These are phyloP conservation scores for Pythium phragmitis DNA, from an alignment of 352 stramenopile genomes.

Conservation along the genomic window DNA sequence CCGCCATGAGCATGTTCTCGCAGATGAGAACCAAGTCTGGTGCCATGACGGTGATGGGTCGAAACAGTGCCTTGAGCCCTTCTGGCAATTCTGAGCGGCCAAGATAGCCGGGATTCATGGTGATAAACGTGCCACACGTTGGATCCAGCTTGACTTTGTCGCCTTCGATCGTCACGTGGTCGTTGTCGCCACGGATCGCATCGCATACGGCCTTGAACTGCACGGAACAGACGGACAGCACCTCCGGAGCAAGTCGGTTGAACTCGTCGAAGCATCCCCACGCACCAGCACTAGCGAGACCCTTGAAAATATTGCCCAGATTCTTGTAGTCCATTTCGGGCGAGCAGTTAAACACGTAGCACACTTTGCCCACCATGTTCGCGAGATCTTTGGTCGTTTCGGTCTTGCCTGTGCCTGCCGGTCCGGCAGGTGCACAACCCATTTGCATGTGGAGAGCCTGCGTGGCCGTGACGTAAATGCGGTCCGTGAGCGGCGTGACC, in stretches of 20 bases:
- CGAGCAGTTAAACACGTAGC: constrained; percentile 95
- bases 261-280: constrained; percentile 98
- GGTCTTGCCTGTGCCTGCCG: constrained; percentile 92
- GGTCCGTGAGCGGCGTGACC: constrained; percentile 93
- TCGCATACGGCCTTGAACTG: constrained; percentile 96
- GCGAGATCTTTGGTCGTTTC: constrained; percentile 95
- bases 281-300: constrained; percentile 87
- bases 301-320: constrained; percentile 96
- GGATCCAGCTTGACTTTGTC: constrained; percentile 88
- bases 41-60: constrained; percentile 95
- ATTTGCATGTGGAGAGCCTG: constrained; percentile 95
- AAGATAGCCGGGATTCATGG: constrained; percentile 96
- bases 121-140: constrained; percentile 94
- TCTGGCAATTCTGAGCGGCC: constrained; percentile 93
- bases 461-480: constrained; percentile 95
- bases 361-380: constrained; percentile 91
- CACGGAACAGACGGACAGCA: constrained; percentile 91
- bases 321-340: constrained; percentile 97
- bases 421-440: constrained; percentile 92
- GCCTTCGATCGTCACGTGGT: constrained; percentile 89
- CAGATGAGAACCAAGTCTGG: constrained; percentile 95
- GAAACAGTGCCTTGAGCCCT: constrained; percentile 93
- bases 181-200: constrained; percentile 86
- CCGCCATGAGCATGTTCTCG: constrained; percentile 97
- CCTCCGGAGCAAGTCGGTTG: constrained; percentile 91